Evolutionary conservation across 495 filamentous ascomycete species (phyloP), one percentile per base, ranked within the genome.

Genomic region (Lindgomyces ingoldianus): DNA sequence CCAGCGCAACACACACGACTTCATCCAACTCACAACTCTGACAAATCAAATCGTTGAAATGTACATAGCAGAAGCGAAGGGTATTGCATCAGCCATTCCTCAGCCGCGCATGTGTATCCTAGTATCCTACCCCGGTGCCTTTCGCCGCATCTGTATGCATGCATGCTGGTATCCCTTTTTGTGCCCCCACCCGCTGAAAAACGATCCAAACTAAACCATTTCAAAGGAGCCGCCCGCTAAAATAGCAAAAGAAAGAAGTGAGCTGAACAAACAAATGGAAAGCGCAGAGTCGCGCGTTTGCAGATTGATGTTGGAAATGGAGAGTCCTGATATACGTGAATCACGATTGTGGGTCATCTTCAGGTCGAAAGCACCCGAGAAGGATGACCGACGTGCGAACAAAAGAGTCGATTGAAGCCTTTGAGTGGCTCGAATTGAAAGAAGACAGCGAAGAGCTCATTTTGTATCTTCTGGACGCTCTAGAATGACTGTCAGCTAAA

Each of bases 401-500:
- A 46, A 57, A 57, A 8, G 16, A 3, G 16, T 44, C 39, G 21
- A 57, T 27, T 4, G 54, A 57, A 16, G 4, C 24, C 19, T 10
- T 18, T 6, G 27, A 56, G 6, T 30, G 27, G 14, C 36, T 36
- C 54, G 44, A 47, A 18, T 24, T 39, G 14, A 14, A 39, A 6
- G 33, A 39, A 39, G 33, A 39, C 33, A 39, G 14, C 33, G 33
- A 39, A 14, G 33, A 6, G 6, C 33, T 1, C 16, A 9, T 22
- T 44, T 25, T 2, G 29, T 39, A 14, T 11, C 12, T 2, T 36
- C 30, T 58, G 18, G n/a, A 8, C 1, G 19, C 16, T 57, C 60
- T 64, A 50, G 2, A 55, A 10, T 8, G 21, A 26, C 33, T 25
- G 47, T 58, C 27, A 64, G 53, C 45, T 8, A 41, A 4, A 36